phyloP scores from a whole-genome alignment of 2,329 filamentous ascomycete species.

The Xylariaceae sp. region DNA sequence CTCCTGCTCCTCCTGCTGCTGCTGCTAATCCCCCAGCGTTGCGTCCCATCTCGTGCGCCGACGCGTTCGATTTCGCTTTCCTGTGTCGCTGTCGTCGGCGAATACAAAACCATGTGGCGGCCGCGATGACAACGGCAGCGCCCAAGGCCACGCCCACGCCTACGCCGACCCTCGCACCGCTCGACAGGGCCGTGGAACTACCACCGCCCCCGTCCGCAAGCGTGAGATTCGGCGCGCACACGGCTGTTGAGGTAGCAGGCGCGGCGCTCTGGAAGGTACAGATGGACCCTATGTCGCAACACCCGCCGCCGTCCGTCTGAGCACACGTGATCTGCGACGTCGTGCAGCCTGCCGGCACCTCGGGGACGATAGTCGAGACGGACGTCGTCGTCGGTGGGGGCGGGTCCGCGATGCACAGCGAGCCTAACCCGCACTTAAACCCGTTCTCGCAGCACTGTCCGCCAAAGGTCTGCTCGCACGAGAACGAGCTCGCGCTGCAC shows the following conservation, averaged over 20 bases:
- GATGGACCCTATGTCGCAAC: constrained; percentile 53
- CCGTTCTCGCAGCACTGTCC: constrained; percentile 58
- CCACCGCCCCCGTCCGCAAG: constrained; percentile 5
- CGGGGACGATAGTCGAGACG: constrained; percentile 41
- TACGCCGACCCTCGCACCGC: constrained; percentile 63
- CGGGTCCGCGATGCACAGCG: constrained; percentile 44
- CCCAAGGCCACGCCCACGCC: constrained; percentile 58
- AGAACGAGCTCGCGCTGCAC: constrained; percentile 45
- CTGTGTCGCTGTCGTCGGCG: constrained; percentile 40
- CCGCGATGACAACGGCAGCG: constrained; percentile 50
- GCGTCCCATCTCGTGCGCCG: constrained; percentile 20
- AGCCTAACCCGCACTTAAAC: constrained; percentile 48
- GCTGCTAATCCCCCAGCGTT: neutral
- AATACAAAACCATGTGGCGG: constrained; percentile 56
- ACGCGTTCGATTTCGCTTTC: constrained; percentile 8
- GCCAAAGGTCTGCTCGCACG: constrained; percentile 53
- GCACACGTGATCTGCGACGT: constrained; percentile 53
- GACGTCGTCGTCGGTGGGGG: constrained; percentile 28
- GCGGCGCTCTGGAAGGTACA: constrained; percentile 41
- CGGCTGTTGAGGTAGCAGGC: constrained; percentile 48
- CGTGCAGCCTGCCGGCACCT: constrained; percentile 52
- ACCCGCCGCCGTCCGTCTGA: constrained; percentile 50
- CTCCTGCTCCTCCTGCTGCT: neutral
- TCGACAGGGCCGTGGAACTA: constrained; percentile 41
- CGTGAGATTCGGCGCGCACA: constrained; percentile 42